phyloP scores from a whole-genome alignment of 768 basidiomycete genomes.

The Crepidotus variabilis region DNA sequence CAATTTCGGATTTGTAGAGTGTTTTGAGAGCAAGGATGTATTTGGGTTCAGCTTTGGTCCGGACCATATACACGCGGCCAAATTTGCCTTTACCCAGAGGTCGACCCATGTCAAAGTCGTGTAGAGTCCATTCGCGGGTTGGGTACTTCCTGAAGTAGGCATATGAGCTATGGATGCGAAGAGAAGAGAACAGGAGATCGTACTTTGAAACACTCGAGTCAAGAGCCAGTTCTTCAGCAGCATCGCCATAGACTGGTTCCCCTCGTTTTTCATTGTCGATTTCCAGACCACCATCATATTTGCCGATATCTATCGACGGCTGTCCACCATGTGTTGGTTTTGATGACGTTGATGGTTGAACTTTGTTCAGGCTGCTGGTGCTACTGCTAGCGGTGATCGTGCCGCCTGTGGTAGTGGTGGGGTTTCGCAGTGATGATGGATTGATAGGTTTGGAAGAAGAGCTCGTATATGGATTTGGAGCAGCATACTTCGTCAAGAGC shows the following conservation, averaged over 20 bases:
- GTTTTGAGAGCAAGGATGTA: conserved; percentile 98
- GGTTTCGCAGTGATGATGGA: conserved; percentile 44
- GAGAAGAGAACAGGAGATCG: conserved; percentile 13
- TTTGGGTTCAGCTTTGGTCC: conserved; percentile 82
- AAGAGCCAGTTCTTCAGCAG: conserved; percentile 76
- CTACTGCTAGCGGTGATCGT: neutral
- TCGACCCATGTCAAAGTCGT: conserved; percentile 89
- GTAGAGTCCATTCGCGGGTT: conserved; percentile 81
- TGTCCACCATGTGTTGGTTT: conserved; percentile 23
- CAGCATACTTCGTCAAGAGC: conserved; percentile 70
- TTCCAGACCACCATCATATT: conserved; percentile 97
- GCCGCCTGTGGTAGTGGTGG: conserved; percentile 7
- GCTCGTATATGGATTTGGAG: conserved; percentile 50
- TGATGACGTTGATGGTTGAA: conserved; percentile 11
- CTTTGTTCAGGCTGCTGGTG: neutral
- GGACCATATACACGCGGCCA: conserved; percentile 97
- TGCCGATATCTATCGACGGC: conserved; percentile 69
- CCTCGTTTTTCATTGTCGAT: conserved; percentile 79
- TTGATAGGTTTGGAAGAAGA: conserved; percentile 29
- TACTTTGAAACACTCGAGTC: conserved; percentile 77
- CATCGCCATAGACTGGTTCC: conserved; percentile 70
- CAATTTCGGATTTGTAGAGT: conserved; percentile 94
- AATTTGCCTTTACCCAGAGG: conserved; percentile 99
- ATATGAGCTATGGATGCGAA: neutral
- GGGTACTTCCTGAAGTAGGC: conserved; percentile 48